Conservation (phyloP, 306 rosid species). For the Chamaecrista fasciculata region DNA sequence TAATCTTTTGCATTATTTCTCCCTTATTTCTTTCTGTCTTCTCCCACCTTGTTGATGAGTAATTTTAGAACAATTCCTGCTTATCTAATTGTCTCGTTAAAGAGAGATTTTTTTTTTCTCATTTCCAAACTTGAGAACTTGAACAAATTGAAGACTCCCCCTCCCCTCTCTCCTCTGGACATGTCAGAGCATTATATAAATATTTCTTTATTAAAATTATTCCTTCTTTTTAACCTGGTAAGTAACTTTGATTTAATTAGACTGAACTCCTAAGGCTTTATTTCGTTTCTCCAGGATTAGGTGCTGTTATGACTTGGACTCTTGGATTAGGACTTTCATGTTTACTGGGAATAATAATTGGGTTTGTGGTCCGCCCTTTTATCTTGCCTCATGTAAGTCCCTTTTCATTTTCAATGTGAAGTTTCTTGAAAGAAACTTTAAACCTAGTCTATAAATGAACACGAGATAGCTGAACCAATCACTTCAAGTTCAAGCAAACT, state of each 20-base stretch:
- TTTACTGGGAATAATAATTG: slow-evolving; percentile 38
- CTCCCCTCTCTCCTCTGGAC: neutral
- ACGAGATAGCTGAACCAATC: neutral
- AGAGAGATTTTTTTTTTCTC: neutral
- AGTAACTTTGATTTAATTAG: slow-evolving; percentile 2
- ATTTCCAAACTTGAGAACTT: neutral
- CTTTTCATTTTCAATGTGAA: neutral
- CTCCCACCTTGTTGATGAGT: neutral
- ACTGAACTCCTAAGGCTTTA: slow-evolving; percentile 5
- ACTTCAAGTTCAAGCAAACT: neutral
- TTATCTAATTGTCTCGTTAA: neutral
- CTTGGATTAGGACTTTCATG: slow-evolving; percentile 51
- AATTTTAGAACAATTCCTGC: neutral
- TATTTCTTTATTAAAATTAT: neutral
- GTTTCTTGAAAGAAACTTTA: neutral
- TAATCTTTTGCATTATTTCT: neutral
- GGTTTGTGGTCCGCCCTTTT: slow-evolving; percentile 42
- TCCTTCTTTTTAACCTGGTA: neutral
- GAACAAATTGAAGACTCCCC: neutral
- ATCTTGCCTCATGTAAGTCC: slow-evolving; percentile 51
- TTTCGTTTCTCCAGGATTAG: slow-evolving; percentile 37
- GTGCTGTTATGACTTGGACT: slow-evolving; percentile 46
- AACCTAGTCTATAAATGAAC: no score
- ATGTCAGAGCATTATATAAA: neutral
- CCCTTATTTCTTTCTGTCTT: neutral